Percentiles rank a stretch among this genome's conserved stretches.
Evolutionary conservation across 495 filamentous ascomycete species (phyloP).

Genomic region (Neurospora sp.): DNA sequence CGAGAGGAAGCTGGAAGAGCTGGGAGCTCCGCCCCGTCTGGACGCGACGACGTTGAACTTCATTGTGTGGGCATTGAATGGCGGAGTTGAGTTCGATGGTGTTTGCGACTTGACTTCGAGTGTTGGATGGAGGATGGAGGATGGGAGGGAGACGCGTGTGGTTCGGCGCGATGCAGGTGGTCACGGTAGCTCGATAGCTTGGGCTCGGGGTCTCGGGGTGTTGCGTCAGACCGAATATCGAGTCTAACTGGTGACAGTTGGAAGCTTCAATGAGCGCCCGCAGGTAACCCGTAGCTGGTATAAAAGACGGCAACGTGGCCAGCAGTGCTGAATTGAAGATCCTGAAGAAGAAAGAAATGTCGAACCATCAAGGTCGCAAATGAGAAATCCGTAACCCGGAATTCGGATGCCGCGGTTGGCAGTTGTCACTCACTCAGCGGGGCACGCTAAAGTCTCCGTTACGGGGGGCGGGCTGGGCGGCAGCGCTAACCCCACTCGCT

Average conservation of each 20-base stretch:
- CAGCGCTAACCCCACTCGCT: neutral
- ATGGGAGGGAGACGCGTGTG: neutral
- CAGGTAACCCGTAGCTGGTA: neutral
- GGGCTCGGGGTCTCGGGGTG: neutral
- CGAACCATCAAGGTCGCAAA: neutral
- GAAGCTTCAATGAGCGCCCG: neutral
- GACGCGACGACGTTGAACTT: neutral
- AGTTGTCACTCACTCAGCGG: neutral
- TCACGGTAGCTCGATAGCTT: neutral
- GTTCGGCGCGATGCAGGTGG: neutral
- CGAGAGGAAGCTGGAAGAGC: neutral
- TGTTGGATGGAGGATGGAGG: neutral
- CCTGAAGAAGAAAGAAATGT: neutral
- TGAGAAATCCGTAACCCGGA: neutral
- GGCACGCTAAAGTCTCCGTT: neutral
- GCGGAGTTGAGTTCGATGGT: neutral
- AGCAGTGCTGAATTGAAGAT: neutral
- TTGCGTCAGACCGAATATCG: neutral
- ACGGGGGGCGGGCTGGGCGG: neutral
- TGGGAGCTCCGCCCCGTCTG: neutral
- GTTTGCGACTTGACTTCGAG: neutral
- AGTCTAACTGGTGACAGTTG: neutral
- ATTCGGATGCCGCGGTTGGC: neutral
- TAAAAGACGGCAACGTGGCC: fast-evolving
- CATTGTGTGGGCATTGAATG: neutral